Percentiles rank a stretch among this genome's conserved stretches.
These are phyloP conservation scores for Penicillium sp. DNA, from an alignment of 2,329 filamentous ascomycete genomes.

Conservation along the genomic window DNA sequence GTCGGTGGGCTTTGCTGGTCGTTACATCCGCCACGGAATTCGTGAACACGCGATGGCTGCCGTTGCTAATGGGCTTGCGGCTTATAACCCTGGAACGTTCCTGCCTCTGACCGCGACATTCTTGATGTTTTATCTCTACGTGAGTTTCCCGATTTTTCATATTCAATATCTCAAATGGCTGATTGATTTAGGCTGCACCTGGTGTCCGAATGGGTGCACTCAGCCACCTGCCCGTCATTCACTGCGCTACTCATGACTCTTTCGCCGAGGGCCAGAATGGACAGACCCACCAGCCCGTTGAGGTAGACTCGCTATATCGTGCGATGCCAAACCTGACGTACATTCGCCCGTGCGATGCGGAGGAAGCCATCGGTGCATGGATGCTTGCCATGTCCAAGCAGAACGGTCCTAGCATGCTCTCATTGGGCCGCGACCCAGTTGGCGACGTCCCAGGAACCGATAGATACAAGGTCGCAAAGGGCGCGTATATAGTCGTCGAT, in stretches of 20 bases:
- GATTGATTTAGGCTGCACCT: conserved; percentile 44
- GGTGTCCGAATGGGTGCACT: conserved; percentile 60
- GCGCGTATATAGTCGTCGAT: conserved; percentile 73
- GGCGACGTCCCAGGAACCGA: conserved; percentile 39
- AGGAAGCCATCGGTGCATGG: conserved; percentile 58
- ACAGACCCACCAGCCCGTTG: conserved; percentile 61
- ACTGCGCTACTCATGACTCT: conserved; percentile 60
- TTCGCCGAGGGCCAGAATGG: conserved; percentile 61
- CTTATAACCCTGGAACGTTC: conserved; percentile 53
- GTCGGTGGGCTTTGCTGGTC: conserved; percentile 47
- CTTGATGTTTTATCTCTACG: conserved; percentile 59
- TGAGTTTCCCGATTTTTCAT: background rate
- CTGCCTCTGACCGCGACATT: conserved; percentile 57
- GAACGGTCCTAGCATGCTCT: conserved; percentile 47
- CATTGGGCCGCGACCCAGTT: conserved; percentile 48
- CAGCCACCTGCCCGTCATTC: conserved; percentile 54
- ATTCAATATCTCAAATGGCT: no score
- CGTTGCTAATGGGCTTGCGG: conserved; percentile 72
- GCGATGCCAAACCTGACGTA: conserved; percentile 61
- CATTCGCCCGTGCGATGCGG: conserved; percentile 57
- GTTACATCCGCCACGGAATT: conserved; percentile 79
- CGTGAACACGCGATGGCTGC: conserved; percentile 90
- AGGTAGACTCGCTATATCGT: conserved; percentile 54
- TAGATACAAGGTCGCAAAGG: conserved; percentile 61
- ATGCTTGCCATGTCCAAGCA: conserved; percentile 47